Conservation (phyloP, 192 early-diverging fungal genomes). For the Coemansia sp. region DNA sequence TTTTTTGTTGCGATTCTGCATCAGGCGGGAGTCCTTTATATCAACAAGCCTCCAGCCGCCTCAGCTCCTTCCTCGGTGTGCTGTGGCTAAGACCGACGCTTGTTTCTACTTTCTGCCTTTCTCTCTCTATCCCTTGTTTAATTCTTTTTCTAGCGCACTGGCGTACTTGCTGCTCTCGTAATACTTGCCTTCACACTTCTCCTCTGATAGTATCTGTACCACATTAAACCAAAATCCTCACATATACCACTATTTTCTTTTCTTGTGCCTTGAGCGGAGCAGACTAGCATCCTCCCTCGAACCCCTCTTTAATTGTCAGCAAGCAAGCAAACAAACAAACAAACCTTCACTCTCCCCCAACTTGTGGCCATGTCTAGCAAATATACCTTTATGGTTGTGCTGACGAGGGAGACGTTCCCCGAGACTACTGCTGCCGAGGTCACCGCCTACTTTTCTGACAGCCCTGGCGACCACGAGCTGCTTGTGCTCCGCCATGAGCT, state of each 20-base stretch:
- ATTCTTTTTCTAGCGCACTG: not conserved
- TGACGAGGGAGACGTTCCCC: slow-evolving; percentile 2
- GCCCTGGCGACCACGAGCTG: slow-evolving; percentile 11
- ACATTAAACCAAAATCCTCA: slow-evolving; percentile 2
- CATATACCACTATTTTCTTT: not conserved
- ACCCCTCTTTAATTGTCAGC: slow-evolving; percentile 1
- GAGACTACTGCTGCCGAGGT: slow-evolving; percentile 17
- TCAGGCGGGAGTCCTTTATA: not conserved
- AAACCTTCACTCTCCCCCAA: not conserved
- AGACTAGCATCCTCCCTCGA: not conserved
- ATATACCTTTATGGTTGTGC: slow-evolving; percentile 24
- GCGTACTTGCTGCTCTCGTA: slow-evolving; percentile 2
- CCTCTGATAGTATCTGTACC: slow-evolving; percentile 7
- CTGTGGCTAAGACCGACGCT: not conserved
- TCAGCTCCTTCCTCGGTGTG: not conserved
- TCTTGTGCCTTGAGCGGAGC: too few species aligned
- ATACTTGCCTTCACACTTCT: not conserved
- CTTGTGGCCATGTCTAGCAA: slow-evolving; percentile 9
- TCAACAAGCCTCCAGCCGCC: slow-evolving; percentile 4
- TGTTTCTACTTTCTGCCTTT: not conserved
- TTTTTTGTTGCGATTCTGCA: slow-evolving; percentile 1
- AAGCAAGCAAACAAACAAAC: not conserved
- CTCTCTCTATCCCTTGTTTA: not conserved
- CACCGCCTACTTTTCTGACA: slow-evolving; percentile 19
- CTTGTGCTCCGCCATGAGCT: slow-evolving; percentile 13